Evolutionary conservation across 2,329 filamentous ascomycete genomes (phyloP), one percentile per base, ranked within the genome.

Genomic region (Drechslerella dactyloides): DNA sequence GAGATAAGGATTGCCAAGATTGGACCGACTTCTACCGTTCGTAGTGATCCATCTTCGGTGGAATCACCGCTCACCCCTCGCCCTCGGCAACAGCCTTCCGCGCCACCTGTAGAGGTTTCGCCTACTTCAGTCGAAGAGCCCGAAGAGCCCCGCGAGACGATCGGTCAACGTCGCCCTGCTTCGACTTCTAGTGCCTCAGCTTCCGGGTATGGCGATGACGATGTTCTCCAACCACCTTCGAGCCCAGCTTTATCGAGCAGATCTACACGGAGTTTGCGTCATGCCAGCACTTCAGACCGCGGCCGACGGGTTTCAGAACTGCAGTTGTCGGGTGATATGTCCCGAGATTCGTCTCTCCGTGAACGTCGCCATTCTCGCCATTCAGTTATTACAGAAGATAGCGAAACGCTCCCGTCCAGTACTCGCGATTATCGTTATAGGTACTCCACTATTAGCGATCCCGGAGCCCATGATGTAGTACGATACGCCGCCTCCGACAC

Each of bases 51-150:
- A 33, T 46, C 63, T 15, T 60, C 59, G 27, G 50, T 53, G 23
- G 68, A 72, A 23, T 72, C 68, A 2, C 68, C 68, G 13, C 60
- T 64, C 19, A 72, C 68, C 1, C 68, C 68, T 48, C 60, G 68
- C 33, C 54, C 68, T 8, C 51, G 62, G 8, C 60, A 59, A 21
- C 54, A 54, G 13, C 54, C 42, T 7, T 40, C 44, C 17, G 21
- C 55, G 1, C 53, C 52, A 58, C 64, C 64, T 19, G 42, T 61
- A 19, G 61, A 63, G 33, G 42, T 65, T 42, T n/a, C 59, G 5
- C 68, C 68, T 11, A 58, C 46, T 13, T 60, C 62, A 21, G 33
- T 72, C 10, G 68, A 72, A 30, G 68, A 72, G 19, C 60, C 60
- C 15, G 60, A 57, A 40, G 55, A 72, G 23, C 27, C 55, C 11